A percentile compares a stretch with the other conserved stretches of the same genome.
These are phyloP conservation scores for Linnemannia exigua DNA, from an alignment of 192 early-diverging fungal species.

Conservation along the genomic window DNA sequence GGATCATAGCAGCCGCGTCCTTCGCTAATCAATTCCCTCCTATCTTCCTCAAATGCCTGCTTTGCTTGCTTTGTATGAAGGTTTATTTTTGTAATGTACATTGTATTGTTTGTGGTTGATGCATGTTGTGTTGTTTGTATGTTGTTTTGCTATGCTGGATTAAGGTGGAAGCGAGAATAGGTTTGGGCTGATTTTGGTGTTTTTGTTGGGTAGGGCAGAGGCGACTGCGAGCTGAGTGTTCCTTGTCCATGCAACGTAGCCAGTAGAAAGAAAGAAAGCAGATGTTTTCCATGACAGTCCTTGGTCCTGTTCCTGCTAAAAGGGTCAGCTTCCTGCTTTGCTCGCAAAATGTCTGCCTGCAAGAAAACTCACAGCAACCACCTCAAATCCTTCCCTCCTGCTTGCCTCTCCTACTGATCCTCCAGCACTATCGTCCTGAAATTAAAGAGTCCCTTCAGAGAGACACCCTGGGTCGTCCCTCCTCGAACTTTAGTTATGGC, in stretches of 20 bases:
- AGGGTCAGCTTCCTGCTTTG: no score
- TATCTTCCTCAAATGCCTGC: background rate
- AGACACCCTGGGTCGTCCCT: background rate
- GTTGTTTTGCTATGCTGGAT: background rate
- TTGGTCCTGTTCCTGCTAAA: no score
- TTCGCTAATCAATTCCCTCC: background rate
- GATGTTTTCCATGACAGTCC: no score
- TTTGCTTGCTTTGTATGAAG: background rate
- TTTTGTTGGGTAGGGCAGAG: background rate
- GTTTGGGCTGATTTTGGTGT: background rate
- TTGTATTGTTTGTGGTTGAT: background rate
- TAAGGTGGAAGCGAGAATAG: background rate
- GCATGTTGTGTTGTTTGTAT: background rate
- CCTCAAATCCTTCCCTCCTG: background rate
- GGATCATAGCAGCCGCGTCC: no score
- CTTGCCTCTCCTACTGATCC: background rate
- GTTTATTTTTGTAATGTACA: constrained; percentile 8
- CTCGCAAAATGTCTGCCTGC: no score
- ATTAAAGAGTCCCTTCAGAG: background rate
- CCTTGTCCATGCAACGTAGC: background rate
- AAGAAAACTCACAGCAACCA: no score
- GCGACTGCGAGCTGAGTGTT: no score
- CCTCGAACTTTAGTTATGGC: constrained; percentile 20
- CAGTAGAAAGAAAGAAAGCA: background rate
- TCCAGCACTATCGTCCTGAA: background rate